Base-by-base conservation (phyloP, 2,329 filamentous ascomycete species). In the Diaporthe destruens region DNA sequence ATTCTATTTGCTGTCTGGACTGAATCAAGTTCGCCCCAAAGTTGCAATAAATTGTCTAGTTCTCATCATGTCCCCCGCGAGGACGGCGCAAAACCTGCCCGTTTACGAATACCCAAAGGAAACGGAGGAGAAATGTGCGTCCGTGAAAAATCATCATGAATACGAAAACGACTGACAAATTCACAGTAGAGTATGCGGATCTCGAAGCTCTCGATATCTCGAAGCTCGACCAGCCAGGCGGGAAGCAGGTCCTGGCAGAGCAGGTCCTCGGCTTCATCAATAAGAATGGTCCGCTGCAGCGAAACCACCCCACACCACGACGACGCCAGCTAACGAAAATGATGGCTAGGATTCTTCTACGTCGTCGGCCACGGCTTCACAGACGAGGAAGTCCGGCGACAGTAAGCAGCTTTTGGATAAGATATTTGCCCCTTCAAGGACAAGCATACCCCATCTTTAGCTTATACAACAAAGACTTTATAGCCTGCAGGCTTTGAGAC, bases 171-270 rank as follows among this genome's bases (percentile, higher is more conserved):
- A 16, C 14, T 59, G 2, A 63, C 54, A 59, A 16, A 72, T 6
- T 7, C 29, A 56, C 39, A 78, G 77, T 78, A 49, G 72, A 75
- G 56, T 78, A 76, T 69, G 76, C 76, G 2, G 75, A 77, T 7
- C 66, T 78, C 29, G 76, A 78, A 70, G 77, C 76, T 8, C 76
- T 78, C 14, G 76, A 78, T 44, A 76, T 78, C 16, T 78, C 76
- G 1, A 77, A 75, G 70, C 51, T 77, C 14, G 57, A 75, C 34
- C 65, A 75, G 53, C 72, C 73, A 49, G 76, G 74, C 29, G 76
- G 77, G 20, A 77, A 77, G 42, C 56, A 77, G 56, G 74, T 71
- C 7, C 47, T 77, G 29, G 76, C 76, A 6, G 68, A 76, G 42
- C 76, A 78, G 53, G 75, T 78, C 18, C 63, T 78, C n/a, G 42